Base-by-base conservation (phyloP, 176 grass and related monocot genomes). In the Dendrocalamus sinicus region DNA sequence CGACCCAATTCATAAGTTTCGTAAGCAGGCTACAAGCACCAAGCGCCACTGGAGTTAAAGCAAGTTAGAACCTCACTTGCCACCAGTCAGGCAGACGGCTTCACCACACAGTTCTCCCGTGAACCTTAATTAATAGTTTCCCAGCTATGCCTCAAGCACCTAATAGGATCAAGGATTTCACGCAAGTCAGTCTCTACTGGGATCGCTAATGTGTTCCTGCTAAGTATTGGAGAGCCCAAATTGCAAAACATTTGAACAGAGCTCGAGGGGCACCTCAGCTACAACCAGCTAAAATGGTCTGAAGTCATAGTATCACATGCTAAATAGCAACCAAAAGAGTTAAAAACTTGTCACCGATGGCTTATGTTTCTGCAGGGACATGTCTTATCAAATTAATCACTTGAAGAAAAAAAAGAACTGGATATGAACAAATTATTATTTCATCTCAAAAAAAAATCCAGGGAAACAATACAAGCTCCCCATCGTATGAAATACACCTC, bases 361-460 rank as follows among this genome's bases (percentile, higher is more conserved):
- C 24, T 35, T 26, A 40, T 20, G 66, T 41, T 70, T 12, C 26
- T 69, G 74, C 74, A 58, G 23, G 83, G n/a, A 13, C 1, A 9
- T 44, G 39, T 24, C 32, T 86, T 76, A 40, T 69, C 46, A 37
- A 54, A 65, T 20, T 44, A 39, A 37, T 59, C 51, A 51, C 22
- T 60, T 77, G 7, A 5, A 26, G 43, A 12, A 15, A 53, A 53
- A 30, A 47, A 23, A 30, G 63, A 71, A 19, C 32, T 24, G 10
- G 52, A 78, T 86, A 67, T 77, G 54, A 70, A 76, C 77, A 81
- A 62, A 67, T 76, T 74, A 84, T 84, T 83, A 71, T 88, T 88
- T 76, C 75, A 44, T 80, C 20, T 54, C 24, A 43, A 37, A 83
- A 54, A 65, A 46, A 39, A 67, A 37, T 48, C 75, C 78, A 69